A percentile compares a stretch with the other conserved stretches of the same genome.
Evolutionary conservation across 441 rosid genomes (phyloP).

Genomic region (Capsella rubella): DNA sequence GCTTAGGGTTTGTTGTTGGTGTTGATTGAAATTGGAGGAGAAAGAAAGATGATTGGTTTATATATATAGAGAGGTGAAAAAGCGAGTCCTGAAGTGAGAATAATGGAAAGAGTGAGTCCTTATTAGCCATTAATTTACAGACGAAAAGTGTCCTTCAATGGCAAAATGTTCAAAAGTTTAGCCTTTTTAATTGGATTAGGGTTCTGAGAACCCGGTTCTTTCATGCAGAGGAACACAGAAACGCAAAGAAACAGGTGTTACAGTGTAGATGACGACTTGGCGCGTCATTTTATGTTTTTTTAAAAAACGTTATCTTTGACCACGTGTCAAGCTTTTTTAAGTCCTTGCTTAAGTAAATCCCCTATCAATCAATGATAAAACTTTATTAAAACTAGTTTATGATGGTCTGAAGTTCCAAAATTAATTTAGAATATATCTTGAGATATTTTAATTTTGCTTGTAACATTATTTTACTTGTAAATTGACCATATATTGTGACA

Average conservation of each 20-base stretch:
- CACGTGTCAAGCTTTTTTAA: conserved; percentile 6
- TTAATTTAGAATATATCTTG: no score
- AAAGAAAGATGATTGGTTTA: conserved; percentile 8
- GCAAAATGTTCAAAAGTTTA: conserved; percentile 25
- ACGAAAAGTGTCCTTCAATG: conserved; percentile 34
- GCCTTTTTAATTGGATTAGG: not conserved
- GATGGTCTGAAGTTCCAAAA: no score
- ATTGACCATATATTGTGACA: no score
- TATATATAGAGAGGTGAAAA: conserved; percentile 35
- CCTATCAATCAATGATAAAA: no score
- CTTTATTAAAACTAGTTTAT: no score
- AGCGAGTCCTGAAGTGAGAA: conserved; percentile 45
- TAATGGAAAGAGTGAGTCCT: conserved; percentile 38
- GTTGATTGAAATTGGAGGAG: conserved; percentile 33
- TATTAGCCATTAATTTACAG: conserved; percentile 42
- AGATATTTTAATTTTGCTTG: no score
- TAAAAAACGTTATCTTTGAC: not conserved
- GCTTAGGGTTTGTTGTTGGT: conserved; percentile 38
- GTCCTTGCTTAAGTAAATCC: no score
- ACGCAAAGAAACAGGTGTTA: conserved; percentile 25
- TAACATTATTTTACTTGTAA: no score
- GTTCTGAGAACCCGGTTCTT: not conserved
- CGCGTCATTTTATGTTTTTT: conserved; percentile 10
- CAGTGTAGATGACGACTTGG: conserved; percentile 28
- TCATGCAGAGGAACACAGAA: conserved; percentile 27